Evolutionary conservation across 352 stramenopile species (phyloP), one percentile per base, ranked within the genome.

Genomic region (Halophytophthora polymorphica): DNA sequence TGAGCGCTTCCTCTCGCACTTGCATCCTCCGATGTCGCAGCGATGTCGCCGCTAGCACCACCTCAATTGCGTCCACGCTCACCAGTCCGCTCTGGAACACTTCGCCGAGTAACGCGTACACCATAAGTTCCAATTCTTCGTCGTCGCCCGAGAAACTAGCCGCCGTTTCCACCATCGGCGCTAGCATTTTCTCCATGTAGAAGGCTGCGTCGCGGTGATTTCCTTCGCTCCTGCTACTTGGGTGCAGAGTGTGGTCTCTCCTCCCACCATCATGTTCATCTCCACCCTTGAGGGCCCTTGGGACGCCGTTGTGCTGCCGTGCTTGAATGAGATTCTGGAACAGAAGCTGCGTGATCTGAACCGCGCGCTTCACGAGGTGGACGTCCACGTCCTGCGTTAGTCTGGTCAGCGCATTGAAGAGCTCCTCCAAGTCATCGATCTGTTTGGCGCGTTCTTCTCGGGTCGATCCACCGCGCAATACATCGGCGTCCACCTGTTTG

Each of bases 301-400:
- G 4, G 25, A 31, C 22, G 15, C 40, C 53, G 35, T 47, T 39
- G 34, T 45, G 48, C 8, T 69, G 35, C 6, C 33, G 44, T 10
- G 22, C n/a, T 14, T 55, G 39, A 28, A 40, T 55, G 18, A 87
- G 23, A 43, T 86, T 84, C 41, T 66, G 49, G 21, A 86, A 87
- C 11, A 84, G 35, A 28, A 81, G 35, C 2, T 83, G 64, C 1
- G 52, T 71, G 18, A 87, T 84, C 46, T 90, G 75, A 14, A 88
- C 49, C 14, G 77, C 63, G 44, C 78, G 66, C 43, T 90, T 88
- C 11, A 88, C 75, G 10, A 90, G 45, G 47, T 86, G 76, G 6
- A 75, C 58, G 33, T 90, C 77, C 6, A 80, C 69, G 45, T 89
- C 77, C 53, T 86, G 73, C n/a, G 83, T 58, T 34, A 91, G 57